Evolutionary conservation across 192 early-diverging fungal genomes (phyloP), one percentile per base, ranked within the genome.

Genomic region (Funneliformis mosseae): DNA sequence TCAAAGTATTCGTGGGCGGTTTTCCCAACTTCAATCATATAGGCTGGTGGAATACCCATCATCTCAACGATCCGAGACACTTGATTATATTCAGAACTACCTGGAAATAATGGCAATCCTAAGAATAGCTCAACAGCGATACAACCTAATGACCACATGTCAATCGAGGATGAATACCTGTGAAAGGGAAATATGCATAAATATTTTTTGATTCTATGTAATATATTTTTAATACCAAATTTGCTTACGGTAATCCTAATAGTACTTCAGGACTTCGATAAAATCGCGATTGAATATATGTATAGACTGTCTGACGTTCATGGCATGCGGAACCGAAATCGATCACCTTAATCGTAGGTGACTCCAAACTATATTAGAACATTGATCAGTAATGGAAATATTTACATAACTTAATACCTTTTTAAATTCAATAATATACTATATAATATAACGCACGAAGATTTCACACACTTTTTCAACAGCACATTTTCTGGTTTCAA

Each of bases 81-180:
- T 84, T 98, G 97, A 84, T 99, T 97, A 84, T 98, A 98, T 84
- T 99, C 97, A 66, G 95, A 97, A 18, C 92, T 90, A 27, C 98
- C 98, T 0, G 97, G 97, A 82, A 99, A 99, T 74, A 99, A 84
- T 0, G 98, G 98, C 4, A 97, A 85, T 0, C 98, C 98, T 5
- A 98, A 84, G 81, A 94, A 97, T n/a, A 99, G 87, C 85, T 99
- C 98, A 2, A 94, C 96, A 4, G 96, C 96, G 83, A 99, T 98
- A 81, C 98, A 99, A 0, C 98, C 98, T 16, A 98, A 84, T 28
- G 97, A 98, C 98, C 98, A 99, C 92, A 99, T 97, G 83, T 99
- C 98, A 64, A 99, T 99, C 43, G 93, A 90, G 39, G 92, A 92
- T 45, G 95, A 95, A 84, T 98, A 97, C 23, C 85, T 86, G 7